Conservation (phyloP, 2,329 filamentous ascomycete genomes). For the Aspergillus ochraceoroseus region DNA sequence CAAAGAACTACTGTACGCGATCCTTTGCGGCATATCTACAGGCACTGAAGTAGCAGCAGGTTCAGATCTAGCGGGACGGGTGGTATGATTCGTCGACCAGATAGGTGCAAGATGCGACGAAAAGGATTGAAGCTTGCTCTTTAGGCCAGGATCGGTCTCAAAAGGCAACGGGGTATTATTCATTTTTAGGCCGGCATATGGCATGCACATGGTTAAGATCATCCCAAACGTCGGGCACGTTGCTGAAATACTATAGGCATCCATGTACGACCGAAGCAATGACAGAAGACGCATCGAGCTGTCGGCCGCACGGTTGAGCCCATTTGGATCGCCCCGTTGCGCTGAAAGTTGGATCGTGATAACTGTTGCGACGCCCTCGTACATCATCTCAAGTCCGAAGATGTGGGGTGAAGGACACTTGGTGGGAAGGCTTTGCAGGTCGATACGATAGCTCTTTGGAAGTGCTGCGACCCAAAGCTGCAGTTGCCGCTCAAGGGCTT, state of each 20-base stretch:
- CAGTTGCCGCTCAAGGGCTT: constrained; percentile 29
- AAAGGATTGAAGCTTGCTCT: constrained; percentile 26
- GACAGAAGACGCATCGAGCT: constrained; percentile 35
- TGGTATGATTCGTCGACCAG: constrained; percentile 23
- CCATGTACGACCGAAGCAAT: constrained; percentile 38
- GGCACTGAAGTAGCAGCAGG: neutral
- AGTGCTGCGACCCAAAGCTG: constrained; percentile 32
- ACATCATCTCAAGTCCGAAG: constrained; percentile 34
- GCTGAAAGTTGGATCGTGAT: constrained; percentile 27
- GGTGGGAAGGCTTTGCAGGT: constrained; percentile 24
- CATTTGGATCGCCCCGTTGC: constrained; percentile 23
- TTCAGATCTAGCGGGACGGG: neutral
- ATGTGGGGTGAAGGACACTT: constrained; percentile 31
- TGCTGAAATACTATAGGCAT: constrained; percentile 40
- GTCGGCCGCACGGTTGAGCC: constrained; percentile 29
- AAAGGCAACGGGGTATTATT: constrained; percentile 8
- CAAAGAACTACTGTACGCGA: constrained; percentile 4
- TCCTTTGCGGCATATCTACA: constrained; percentile 8
- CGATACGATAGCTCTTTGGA: constrained; percentile 30
- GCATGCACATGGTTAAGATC: constrained; percentile 36
- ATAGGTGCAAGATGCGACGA: constrained; percentile 30
- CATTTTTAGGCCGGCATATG: constrained; percentile 9
- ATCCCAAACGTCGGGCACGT: constrained; percentile 42
- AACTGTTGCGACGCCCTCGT: constrained; percentile 27
- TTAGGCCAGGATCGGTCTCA: constrained; percentile 27